phyloP scores from a whole-genome alignment of 805 yeast species.

The Myxozyma kluyveri region DNA sequence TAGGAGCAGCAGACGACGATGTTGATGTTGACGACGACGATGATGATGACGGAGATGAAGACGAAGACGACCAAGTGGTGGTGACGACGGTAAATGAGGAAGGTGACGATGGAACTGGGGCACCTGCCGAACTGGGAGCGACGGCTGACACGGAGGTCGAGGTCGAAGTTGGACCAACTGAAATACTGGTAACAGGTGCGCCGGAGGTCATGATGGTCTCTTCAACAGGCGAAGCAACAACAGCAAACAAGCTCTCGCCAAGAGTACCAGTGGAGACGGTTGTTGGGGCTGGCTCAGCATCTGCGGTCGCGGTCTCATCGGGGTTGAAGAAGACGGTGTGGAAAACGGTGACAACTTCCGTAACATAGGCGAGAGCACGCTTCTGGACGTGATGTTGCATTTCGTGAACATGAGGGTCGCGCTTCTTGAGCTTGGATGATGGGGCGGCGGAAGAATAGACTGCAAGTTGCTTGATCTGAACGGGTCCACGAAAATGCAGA shows the following conservation, averaged over 20 bases:
- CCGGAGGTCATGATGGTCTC: constrained; percentile 34
- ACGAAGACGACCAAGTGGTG: constrained; percentile 21
- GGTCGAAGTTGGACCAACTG: constrained; percentile 33
- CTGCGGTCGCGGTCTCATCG: constrained; percentile 33
- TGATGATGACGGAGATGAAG: constrained; percentile 31
- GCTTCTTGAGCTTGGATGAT: constrained; percentile 38
- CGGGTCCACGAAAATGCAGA: constrained; percentile 88
- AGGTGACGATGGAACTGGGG: constrained; percentile 10
- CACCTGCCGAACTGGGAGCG: constrained; percentile 31
- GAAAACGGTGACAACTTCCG: constrained; percentile 74
- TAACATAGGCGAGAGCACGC: constrained; percentile 60
- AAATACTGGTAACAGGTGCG: constrained; percentile 30
- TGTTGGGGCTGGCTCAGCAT: constrained; percentile 32
- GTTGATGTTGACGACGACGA: constrained; percentile 29
- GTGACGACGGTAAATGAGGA: not conserved
- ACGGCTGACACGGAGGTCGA: constrained; percentile 34
- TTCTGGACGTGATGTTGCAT: constrained; percentile 46
- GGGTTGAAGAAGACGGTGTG: constrained; percentile 33
- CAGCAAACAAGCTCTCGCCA: constrained; percentile 16
- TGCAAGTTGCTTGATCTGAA: constrained; percentile 77
- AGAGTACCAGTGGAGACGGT: constrained; percentile 28
- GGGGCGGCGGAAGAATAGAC: constrained; percentile 60
- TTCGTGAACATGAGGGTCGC: constrained; percentile 43
- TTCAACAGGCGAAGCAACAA: constrained; percentile 15
- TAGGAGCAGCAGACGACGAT: constrained; percentile 29